A percentile compares a stretch with the other conserved stretches of the same genome.
Conservation (phyloP, 129 eudicot species). For the Flaveria linearis region DNA sequence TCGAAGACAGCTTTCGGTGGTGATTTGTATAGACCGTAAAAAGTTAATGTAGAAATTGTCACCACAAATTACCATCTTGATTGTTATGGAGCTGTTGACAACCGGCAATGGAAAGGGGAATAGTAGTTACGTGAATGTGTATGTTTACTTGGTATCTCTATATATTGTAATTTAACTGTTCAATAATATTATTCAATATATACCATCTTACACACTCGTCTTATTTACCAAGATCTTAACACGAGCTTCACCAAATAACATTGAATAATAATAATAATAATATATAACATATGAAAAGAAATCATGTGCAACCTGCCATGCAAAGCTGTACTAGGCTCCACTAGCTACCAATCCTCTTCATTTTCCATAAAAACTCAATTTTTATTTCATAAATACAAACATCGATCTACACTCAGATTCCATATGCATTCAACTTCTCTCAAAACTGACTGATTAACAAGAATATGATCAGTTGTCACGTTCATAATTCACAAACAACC, state of each 20-base stretch:
- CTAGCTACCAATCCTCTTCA: constrained; percentile 30
- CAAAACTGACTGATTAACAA: constrained; percentile 27
- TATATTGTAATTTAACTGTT: too few species aligned
- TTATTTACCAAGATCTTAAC: not conserved
- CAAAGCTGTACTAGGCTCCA: constrained; percentile 38
- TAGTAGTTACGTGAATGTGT: too few species aligned
- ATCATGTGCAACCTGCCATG: constrained; percentile 37
- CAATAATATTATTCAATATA: too few species aligned
- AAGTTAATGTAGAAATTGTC: too few species aligned
- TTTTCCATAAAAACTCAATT: not conserved
- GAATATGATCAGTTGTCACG: constrained; percentile 29
- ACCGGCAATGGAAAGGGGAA: too few species aligned
- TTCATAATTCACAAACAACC: constrained; percentile 33
- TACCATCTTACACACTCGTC: not conserved
- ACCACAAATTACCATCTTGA: too few species aligned
- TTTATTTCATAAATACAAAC: not conserved
- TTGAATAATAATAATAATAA: not conserved
- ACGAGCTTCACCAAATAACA: constrained; percentile 13
- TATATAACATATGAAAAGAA: constrained; percentile 19
- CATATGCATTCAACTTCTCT: constrained; percentile 18
- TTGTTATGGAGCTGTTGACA: too few species aligned
- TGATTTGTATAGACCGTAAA: too few species aligned
- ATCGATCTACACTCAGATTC: constrained; percentile 33
- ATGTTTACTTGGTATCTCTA: too few species aligned
- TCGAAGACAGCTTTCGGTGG: too few species aligned